Evolutionary conservation across 2,329 filamentous ascomycete genomes (phyloP).

Genomic region (Colletotrichum nymphaeae): DNA sequence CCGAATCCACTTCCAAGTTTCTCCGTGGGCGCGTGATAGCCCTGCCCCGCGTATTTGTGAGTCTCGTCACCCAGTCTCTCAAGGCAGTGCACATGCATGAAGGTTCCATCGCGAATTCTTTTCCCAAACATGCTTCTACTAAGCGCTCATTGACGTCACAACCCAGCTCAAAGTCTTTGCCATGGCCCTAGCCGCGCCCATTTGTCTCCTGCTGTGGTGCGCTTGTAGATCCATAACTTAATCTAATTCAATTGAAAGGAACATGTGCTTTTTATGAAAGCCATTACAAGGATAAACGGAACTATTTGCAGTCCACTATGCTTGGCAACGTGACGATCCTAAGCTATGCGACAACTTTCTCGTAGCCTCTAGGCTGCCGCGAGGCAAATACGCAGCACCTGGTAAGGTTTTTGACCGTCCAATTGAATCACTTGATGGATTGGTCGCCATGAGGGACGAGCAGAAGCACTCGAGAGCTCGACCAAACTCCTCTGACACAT

Average conservation of each 20-base stretch:
- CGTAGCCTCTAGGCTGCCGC: background rate
- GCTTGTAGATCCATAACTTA: background rate
- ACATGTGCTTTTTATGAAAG: background rate
- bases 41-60: no score
- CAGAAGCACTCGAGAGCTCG: background rate
- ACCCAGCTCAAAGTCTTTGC: background rate
- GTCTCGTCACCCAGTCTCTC: background rate
- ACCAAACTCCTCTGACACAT: background rate
- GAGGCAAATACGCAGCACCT: background rate
- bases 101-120: background rate
- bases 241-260: background rate
- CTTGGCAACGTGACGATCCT: background rate
- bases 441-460: background rate
- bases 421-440: background rate
- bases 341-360: background rate
- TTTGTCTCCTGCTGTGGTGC: background rate
- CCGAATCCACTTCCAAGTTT: constrained; percentile 8
- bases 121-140: no score
- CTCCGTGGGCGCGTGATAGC: constrained; percentile 10
- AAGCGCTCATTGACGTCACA: background rate
- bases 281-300: background rate
- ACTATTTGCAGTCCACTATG: background rate
- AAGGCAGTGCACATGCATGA: background rate
- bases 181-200: background rate
- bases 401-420: no score